Evolutionary conservation across 805 yeast genomes (phyloP).

Genomic region (Kuraishia hungarica): DNA sequence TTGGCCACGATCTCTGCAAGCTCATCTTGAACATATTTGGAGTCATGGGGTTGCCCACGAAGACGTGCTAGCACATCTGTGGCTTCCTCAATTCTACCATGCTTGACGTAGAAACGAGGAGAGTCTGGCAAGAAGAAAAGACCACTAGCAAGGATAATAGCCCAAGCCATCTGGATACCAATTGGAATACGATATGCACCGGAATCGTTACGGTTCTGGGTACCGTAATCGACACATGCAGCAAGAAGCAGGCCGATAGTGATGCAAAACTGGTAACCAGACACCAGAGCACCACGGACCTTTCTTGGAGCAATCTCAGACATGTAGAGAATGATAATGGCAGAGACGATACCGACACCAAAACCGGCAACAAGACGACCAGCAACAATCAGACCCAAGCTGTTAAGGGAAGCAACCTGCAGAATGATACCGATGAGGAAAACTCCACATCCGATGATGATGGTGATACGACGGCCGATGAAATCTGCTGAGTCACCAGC

Average conservation of each 20-base stretch:
- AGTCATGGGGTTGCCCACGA: constrained; percentile 39
- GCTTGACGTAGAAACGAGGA: constrained; percentile 62
- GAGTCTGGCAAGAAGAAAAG: constrained; percentile 65
- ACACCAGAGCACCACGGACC: constrained; percentile 71
- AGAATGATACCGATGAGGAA: constrained; percentile 40
- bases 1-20: constrained; percentile 43
- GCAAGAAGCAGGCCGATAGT: constrained; percentile 71
- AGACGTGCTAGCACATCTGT: constrained; percentile 43
- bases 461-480: constrained; percentile 40
- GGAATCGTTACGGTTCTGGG: constrained; percentile 39
- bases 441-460: constrained; percentile 32
- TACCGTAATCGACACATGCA: constrained; percentile 62
- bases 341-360: constrained; percentile 73
- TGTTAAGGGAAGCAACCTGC: constrained; percentile 30
- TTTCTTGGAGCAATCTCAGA: constrained; percentile 74
- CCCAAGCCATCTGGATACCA: constrained; percentile 66
- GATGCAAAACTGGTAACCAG: constrained; percentile 55
- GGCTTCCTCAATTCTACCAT: constrained; percentile 48
- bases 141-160: constrained; percentile 50
- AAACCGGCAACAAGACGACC: constrained; percentile 70
- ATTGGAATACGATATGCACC: constrained; percentile 71
- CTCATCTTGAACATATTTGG: constrained; percentile 38
- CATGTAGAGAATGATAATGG: constrained; percentile 70
- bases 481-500: constrained; percentile 45
- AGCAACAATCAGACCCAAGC: constrained; percentile 43